A percentile compares a stretch with the other conserved stretches of the same genome.
Conservation (phyloP, 306 rosid genomes). For the Alnus glutinosa region DNA sequence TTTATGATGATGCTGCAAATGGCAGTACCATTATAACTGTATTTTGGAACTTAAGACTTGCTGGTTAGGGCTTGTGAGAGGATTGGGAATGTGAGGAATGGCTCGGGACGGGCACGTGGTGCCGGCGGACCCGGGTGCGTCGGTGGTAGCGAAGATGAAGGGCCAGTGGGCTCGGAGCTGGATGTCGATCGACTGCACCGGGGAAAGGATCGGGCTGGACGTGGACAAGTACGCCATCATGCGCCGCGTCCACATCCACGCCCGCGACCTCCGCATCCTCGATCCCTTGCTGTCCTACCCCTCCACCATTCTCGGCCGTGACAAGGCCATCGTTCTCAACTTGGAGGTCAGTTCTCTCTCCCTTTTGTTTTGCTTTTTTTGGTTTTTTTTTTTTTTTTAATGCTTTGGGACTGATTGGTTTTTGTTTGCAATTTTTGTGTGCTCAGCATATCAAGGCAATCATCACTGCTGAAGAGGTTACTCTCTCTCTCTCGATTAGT, state of each 20-base stretch:
- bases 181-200: constrained; percentile 61
- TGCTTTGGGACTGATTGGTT: neutral
- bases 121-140: constrained; percentile 70
- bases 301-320: constrained; percentile 86
- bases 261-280: constrained; percentile 91
- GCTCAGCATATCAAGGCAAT: constrained; percentile 95
- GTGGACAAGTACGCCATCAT: constrained; percentile 85
- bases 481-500: constrained; percentile 12
- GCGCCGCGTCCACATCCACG: constrained; percentile 89
- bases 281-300: constrained; percentile 92
- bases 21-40: no score
- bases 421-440: constrained; percentile 18
- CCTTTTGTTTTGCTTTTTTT: neutral
- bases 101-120: constrained; percentile 73
- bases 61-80: constrained; percentile 21
- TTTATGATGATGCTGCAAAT: no score
- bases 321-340: constrained; percentile 90
- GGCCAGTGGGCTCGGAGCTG: constrained; percentile 72
- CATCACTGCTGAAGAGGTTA: constrained; percentile 94
- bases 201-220: constrained; percentile 71
- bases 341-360: constrained; percentile 53
- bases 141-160: constrained; percentile 64
- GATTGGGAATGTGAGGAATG: constrained; percentile 51
- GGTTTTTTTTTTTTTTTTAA: neutral
- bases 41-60: no score